Evolutionary conservation across 768 basidiomycete genomes (phyloP), one percentile per base, ranked within the genome.

Genomic region (Russula abietina): DNA sequence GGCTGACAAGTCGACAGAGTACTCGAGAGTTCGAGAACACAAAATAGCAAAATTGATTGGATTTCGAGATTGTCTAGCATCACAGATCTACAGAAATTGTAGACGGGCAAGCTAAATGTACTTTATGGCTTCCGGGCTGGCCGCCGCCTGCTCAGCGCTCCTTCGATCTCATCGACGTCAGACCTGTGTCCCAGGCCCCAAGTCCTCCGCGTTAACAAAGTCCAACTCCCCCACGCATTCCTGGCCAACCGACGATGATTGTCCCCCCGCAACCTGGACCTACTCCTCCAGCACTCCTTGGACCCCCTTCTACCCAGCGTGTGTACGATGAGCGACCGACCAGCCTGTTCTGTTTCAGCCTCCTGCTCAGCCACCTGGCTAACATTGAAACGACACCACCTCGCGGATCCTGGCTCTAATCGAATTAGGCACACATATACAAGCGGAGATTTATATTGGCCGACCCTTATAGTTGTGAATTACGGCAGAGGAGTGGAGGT

Each of bases 161-260:
- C n/a, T n/a, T n/a, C n/a, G n/a, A n/a, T n/a, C n/a, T n/a, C n/a
- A n/a, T n/a, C n/a, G n/a, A n/a, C n/a, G n/a, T n/a, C n/a, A n/a
- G n/a, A n/a, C n/a, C n/a, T n/a, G n/a, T n/a, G n/a, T n/a, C n/a
- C n/a, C n/a, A n/a, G n/a, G n/a, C n/a, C n/a, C 16, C 50, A 48
- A 66, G 62, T 30, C 30, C 30, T n/a, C 43, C 24, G 16, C 45
- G 48, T n/a, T 6, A 28, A 2, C 57, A 43, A 30, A 41, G 46
- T 3, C n/a, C n/a, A n/a, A 38, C 41, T 43, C 52, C 54, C 2
- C 22, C 22, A 17, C 52, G 33, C 4, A n/a, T 22, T 32, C 32
- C 49, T 33, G 52, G 36, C 19, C 50, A 32, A 28, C 48, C 54
- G 11, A 58, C 65, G 17, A 55, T 59, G 26, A 51, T 65, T 24